A percentile compares a stretch with the other conserved stretches of the same genome.
phyloP scores from a whole-genome alignment of 106 monocot species.

The Gastrodia elata region DNA sequence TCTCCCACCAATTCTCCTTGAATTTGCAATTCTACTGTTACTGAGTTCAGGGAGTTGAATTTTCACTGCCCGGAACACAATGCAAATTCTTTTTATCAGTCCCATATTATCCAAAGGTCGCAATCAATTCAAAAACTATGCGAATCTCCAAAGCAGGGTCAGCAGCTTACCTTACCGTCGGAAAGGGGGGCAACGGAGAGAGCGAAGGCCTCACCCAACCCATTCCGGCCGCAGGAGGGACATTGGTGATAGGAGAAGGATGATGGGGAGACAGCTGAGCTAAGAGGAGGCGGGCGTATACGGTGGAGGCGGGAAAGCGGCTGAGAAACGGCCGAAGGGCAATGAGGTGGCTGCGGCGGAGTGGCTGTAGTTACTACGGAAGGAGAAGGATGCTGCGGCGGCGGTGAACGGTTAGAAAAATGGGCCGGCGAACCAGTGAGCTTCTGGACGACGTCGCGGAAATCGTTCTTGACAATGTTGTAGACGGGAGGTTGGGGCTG shows the following conservation, averaged over 20 bases:
- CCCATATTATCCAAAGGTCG: too few species aligned
- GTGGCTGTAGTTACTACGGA: background rate
- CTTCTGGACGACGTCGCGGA: slow-evolving; percentile 79
- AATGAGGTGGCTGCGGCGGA: background rate
- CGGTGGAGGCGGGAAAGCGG: slow-evolving; percentile 14
- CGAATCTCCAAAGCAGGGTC: too few species aligned
- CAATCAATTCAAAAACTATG: too few species aligned
- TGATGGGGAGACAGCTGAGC: slow-evolving; percentile 18
- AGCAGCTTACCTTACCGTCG: slow-evolving; percentile 5
- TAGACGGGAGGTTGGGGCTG: slow-evolving; percentile 72
- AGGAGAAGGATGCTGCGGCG: background rate
- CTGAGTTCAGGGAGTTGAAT: too few species aligned
- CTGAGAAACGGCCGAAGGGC: background rate
- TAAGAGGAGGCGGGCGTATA: slow-evolving; percentile 14
- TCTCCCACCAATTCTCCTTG: too few species aligned
- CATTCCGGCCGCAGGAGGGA: background rate
- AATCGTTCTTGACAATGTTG: slow-evolving; percentile 80
- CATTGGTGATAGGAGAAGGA: slow-evolving; percentile 5
- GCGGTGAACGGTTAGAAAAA: slow-evolving; percentile 6
- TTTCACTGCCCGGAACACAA: too few species aligned
- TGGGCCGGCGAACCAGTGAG: slow-evolving; percentile 70
- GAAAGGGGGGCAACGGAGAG: slow-evolving; percentile 7
- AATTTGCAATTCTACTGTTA: too few species aligned
- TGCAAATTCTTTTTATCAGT: too few species aligned
- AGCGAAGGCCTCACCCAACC: slow-evolving; percentile 7